Evolutionary conservation across 106 monocot species (phyloP), one percentile per base, ranked within the genome.

Genomic region (Hemerocallis citrina): DNA sequence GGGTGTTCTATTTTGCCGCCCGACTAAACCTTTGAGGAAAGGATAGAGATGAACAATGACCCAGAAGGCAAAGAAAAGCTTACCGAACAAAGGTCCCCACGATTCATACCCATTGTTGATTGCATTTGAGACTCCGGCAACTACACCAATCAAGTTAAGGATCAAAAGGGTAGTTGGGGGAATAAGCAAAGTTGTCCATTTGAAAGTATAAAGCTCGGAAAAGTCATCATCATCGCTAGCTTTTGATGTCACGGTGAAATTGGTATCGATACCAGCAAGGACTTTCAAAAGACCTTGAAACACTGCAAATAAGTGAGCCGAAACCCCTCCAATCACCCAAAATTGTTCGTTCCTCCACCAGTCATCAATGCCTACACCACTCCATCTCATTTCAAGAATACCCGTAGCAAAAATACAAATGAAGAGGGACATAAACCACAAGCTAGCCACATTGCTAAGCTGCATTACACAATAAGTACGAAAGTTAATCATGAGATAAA

Each of bases 81-180:
- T 66, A 17, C 88, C 88, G 34, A 88, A 88, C 38, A 88, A 63
- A 55, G 88, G 88, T 1, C 88, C 88, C 88, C 88, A 88, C 20
- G 88, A 88, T 52, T 88, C 88, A 33, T 88, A 88, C 27, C 88
- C 88, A 15, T 88, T 88, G 88, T 88, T 88, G 19, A 88, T 88
- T 13, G 88, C 88, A 62, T 88, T 88, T 8, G 88, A 88, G 31
- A 88, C 58, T 7, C 88, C 88, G 17, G 88, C 88, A 16, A 88
- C 88, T n/a, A 88, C 83, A 9, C 88, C 88, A 38, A 88, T 77
- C 13, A 88, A 37, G 61, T 88, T 88, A n/a, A 88, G 22, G 23
- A 88, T 43, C 3, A 88, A 73, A 19, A 88, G 60, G 1, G 82
- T 88, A 0, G 88, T 88, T 1, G 88, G 88, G 28, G 88, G 88